A percentile compares a stretch with the other conserved stretches of the same genome.
phyloP scores from a whole-genome alignment of 331 rosid species.

The Telfairia occidentalis region DNA sequence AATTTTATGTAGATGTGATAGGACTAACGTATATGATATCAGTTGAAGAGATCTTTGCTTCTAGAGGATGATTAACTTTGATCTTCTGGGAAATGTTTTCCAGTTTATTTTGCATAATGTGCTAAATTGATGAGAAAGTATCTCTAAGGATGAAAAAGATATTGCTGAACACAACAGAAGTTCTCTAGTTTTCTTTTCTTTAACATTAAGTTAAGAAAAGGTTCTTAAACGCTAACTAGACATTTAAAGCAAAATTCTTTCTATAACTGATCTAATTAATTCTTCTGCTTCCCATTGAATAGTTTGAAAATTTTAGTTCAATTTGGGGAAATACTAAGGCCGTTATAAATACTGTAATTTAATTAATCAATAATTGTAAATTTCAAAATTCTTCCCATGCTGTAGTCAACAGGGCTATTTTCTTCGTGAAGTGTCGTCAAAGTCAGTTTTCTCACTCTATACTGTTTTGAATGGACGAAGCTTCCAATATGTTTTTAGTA shows the following conservation, averaged over 20 bases:
- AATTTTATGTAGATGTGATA: not conserved
- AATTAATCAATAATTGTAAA: not conserved
- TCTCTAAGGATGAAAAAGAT: slow-evolving; percentile 3
- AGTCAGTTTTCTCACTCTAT: not conserved
- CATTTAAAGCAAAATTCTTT: not conserved
- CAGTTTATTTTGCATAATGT: not conserved
- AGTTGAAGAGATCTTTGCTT: not conserved
- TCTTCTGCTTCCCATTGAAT: not conserved
- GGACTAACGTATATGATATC: not conserved
- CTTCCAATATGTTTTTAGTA: not conserved
- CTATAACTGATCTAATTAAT: not conserved
- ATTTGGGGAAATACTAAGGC: not conserved
- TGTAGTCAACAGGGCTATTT: not conserved
- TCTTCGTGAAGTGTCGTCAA: not conserved
- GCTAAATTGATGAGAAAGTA: not conserved
- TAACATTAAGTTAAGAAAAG: not conserved
- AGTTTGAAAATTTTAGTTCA: not conserved
- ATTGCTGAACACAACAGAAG: not conserved
- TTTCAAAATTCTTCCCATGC: slow-evolving; percentile 2
- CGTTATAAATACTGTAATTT: not conserved
- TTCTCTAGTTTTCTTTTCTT: not conserved
- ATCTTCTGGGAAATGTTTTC: not conserved
- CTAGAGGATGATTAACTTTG: not conserved
- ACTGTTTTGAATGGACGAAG: not conserved
- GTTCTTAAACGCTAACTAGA: not conserved